Base-by-base conservation (phyloP, 2,329 filamentous ascomycete species). In the Scopulariopsis brevicaulis region DNA sequence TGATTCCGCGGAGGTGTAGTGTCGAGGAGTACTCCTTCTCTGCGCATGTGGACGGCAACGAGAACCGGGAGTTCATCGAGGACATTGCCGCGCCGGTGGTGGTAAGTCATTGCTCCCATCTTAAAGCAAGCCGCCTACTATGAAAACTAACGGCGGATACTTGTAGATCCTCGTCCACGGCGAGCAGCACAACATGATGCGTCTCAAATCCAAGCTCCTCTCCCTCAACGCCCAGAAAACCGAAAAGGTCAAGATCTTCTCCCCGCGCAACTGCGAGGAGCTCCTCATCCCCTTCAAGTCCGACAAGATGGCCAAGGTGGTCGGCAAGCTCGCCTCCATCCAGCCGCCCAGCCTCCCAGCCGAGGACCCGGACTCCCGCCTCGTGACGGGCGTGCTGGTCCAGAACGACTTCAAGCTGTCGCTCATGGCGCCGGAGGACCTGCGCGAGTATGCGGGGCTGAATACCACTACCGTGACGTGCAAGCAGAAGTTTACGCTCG, bases 401-500 rank as follows among this genome's bases (percentile, higher is more conserved):
- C 93, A 97, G 65, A 97, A 96, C 69, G 94, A 96, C 69, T 97
- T 99, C 72, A 96, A 97, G 70, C 83, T 99, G 68, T 95, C 89
- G 0, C 78, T 99, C 37, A 97, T 99, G 93, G 92, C 92, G 0
- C 92, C 94, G 0, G 94, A 97, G 65, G 94, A 99, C 68, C 78
- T 99, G 37, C 86, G 91, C 60, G 94, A 99, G 71, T 99, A 96
- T 69, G 94, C 94, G 0, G 94, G 94, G n/a, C 76, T 99, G 34
- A 96, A 91, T 2, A 97, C 94, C 0, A 97, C 94, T 0, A 96
- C 89, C 1, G 93, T 99, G 59, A 84, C 86, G 18, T 99, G 94
- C 77, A 91, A 90, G 65, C 93, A 99, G 71, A 87, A 90, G 60
- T 81, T 99, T 60, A 93, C 84, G 0, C 81, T 99, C 11, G 91